Evolutionary conservation across 495 filamentous ascomycete genomes (phyloP).

Genomic region (Trichocladium antarcticum): DNA sequence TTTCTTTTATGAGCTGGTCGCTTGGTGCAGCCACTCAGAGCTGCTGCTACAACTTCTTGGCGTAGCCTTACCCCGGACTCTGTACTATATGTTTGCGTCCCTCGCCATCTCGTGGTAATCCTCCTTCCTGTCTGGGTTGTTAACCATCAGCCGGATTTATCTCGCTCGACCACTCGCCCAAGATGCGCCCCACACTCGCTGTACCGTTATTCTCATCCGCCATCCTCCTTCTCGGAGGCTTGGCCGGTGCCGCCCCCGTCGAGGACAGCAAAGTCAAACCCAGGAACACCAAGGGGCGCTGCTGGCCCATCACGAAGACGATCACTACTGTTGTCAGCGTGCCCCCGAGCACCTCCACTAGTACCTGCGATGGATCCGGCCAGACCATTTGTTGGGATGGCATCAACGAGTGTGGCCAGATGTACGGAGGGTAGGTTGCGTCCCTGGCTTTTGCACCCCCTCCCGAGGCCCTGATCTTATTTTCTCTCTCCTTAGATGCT

Average conservation of each 20-base stretch:
- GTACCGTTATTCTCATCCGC: conserved; percentile 5
- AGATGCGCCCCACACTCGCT: conserved; percentile 2
- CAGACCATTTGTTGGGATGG: conserved; percentile 2
- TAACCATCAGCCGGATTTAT: not conserved
- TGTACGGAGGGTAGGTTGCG: not conserved
- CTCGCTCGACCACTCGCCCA: not conserved
- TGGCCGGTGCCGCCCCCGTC: conserved; percentile 9
- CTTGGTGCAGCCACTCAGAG: no score
- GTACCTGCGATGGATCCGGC: conserved; percentile 1
- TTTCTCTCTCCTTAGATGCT: no score
- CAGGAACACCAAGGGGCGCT: not conserved
- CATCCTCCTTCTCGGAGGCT: conserved; percentile 6
- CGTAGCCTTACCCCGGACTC: not conserved
- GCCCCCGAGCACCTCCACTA: not conserved
- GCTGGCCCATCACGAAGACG: not conserved
- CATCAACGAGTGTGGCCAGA: conserved; percentile 4
- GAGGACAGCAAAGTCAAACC: not conserved
- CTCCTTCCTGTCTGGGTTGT: conserved; percentile 1
- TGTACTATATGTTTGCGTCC: conserved; percentile 2
- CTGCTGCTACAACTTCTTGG: not conserved
- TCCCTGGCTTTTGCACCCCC: no score
- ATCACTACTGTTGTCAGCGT: not conserved
- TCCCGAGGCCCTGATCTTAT: no score
- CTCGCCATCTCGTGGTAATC: not conserved
- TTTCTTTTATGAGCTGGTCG: no score